These are phyloP conservation scores for Ogataea trehaloabstinens DNA, from an alignment of 805 yeast genomes.

Conservation along the genomic window DNA sequence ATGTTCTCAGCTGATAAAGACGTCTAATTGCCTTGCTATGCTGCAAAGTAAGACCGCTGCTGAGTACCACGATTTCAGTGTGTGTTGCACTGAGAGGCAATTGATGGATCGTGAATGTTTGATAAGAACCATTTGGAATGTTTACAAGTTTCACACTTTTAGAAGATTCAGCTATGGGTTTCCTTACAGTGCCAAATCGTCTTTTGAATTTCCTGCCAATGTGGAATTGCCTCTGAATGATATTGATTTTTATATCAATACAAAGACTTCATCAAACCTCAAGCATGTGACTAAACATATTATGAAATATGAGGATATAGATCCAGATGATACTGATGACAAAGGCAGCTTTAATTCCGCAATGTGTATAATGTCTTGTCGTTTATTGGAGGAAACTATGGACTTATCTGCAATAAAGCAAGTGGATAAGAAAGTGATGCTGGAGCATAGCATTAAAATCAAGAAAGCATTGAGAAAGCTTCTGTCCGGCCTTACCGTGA, in stretches of 20 bases:
- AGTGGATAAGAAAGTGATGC: slow-evolving; percentile 24
- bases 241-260: slow-evolving; percentile 18
- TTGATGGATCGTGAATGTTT: slow-evolving; percentile 33
- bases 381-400: slow-evolving; percentile 34
- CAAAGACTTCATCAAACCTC: slow-evolving; percentile 11
- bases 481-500: slow-evolving; percentile 15
- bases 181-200: slow-evolving; percentile 28
- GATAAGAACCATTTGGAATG: slow-evolving; percentile 37
- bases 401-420: slow-evolving; percentile 29
- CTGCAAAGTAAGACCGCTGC: slow-evolving; percentile 9
- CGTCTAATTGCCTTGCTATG: slow-evolving; percentile 8
- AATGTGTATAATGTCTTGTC: slow-evolving; percentile 29
- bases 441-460: slow-evolving; percentile 26
- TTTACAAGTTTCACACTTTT: slow-evolving; percentile 36
- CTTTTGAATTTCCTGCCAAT: slow-evolving; percentile 29
- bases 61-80: slow-evolving; percentile 28
- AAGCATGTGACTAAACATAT: slow-evolving; percentile 14
- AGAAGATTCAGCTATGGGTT: slow-evolving; percentile 35
- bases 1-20: slow-evolving; percentile 15
- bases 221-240: slow-evolving; percentile 37
- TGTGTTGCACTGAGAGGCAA: slow-evolving; percentile 32
- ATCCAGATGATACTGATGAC: slow-evolving; percentile 13
- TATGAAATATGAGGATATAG: slow-evolving; percentile 11
- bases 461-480: slow-evolving; percentile 17
- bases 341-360: slow-evolving; percentile 27